Conservation (phyloP, 2,329 filamentous ascomycete genomes). For the Penicillium sp. region DNA sequence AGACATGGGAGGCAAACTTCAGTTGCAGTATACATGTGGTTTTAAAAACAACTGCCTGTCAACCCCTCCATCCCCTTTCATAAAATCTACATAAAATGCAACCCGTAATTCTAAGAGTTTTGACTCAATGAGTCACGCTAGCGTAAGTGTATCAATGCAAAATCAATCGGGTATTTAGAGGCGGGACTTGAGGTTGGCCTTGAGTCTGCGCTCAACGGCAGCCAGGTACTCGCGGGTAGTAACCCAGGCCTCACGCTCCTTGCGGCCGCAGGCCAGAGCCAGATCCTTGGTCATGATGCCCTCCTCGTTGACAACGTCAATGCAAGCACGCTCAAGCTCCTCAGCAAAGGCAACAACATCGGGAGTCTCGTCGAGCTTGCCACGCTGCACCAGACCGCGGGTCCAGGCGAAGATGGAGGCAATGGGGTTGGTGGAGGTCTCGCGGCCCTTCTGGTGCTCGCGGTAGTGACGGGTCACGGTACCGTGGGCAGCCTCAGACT, state of each 20-base stretch:
- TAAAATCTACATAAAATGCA: too few relatives aligned
- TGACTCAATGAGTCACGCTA: too few relatives aligned
- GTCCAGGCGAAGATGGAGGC: slow-evolving; percentile 99
- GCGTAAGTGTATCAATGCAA: too few relatives aligned
- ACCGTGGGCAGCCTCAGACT: slow-evolving; percentile 94
- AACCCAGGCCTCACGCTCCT: slow-evolving; percentile 72
- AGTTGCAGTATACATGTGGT: too few relatives aligned
- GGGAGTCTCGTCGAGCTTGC: slow-evolving; percentile 83
- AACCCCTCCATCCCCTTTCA: too few relatives aligned
- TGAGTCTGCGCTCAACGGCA: slow-evolving; percentile 83
- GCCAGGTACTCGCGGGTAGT: slow-evolving; percentile 86
- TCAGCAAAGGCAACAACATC: slow-evolving; percentile 87
- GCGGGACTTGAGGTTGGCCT: slow-evolving; percentile 53
- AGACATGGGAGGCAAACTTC: too few relatives aligned
- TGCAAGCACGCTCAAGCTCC: slow-evolving; percentile 80
- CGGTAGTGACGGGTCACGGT: slow-evolving; percentile 98
- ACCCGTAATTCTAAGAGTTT: too few relatives aligned
- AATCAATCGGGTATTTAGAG: slow-evolving; percentile 31
- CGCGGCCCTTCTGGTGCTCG: slow-evolving; percentile 94
- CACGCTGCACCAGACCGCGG: slow-evolving; percentile 82
- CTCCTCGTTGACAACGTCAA: slow-evolving; percentile 87
- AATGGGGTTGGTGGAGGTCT: slow-evolving; percentile 97
- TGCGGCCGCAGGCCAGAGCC: slow-evolving; percentile 87
- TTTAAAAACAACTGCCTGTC: too few relatives aligned
- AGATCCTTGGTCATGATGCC: slow-evolving; percentile 99